A percentile compares a stretch with the other conserved stretches of the same genome.
Evolutionary conservation across 2,329 filamentous ascomycete species (phyloP).

Genomic region (Microdochium paspali): DNA sequence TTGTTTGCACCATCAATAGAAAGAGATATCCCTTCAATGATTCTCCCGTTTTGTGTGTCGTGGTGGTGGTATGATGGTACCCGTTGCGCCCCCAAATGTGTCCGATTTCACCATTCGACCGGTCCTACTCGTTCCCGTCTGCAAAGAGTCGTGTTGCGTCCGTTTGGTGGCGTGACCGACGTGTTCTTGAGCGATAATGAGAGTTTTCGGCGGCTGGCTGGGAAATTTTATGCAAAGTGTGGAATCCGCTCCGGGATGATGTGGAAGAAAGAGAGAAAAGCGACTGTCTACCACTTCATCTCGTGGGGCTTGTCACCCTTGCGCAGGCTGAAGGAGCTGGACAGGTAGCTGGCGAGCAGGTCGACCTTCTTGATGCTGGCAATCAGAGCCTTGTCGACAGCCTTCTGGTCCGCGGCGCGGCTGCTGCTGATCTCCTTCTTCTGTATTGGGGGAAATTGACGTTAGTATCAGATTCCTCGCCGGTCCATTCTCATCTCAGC

Average conservation of each 20-base stretch:
- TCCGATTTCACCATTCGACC: not conserved
- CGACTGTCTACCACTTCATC: constrained; percentile 85
- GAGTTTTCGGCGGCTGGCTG: not conserved
- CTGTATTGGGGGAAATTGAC: constrained; percentile 37
- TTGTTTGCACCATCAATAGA: not conserved
- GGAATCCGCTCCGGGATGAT: not conserved
- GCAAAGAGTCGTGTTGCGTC: too few species aligned
- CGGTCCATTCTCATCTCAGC: not conserved
- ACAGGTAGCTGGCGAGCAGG: constrained; percentile 86
- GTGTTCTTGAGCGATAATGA: not conserved
- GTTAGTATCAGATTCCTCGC: constrained; percentile 22
- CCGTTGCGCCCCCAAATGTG: not conserved
- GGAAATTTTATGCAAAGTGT: not conserved
- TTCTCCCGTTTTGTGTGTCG: not conserved
- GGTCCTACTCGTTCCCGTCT: not conserved
- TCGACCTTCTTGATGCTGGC: constrained; percentile 98
- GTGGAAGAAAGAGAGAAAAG: constrained; percentile 4
- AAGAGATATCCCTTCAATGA: not conserved
- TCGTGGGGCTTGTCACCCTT: constrained; percentile 99
- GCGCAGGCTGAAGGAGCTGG: constrained; percentile 93
- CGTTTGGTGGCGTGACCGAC: too few species aligned
- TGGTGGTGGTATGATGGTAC: not conserved
- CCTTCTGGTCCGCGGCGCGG: constrained; percentile 96
- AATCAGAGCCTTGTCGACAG: constrained; percentile 92
- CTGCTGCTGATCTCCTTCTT: constrained; percentile 94